phyloP scores from a whole-genome alignment of 108 stramenopile species.

The Nitzschia putrida region DNA sequence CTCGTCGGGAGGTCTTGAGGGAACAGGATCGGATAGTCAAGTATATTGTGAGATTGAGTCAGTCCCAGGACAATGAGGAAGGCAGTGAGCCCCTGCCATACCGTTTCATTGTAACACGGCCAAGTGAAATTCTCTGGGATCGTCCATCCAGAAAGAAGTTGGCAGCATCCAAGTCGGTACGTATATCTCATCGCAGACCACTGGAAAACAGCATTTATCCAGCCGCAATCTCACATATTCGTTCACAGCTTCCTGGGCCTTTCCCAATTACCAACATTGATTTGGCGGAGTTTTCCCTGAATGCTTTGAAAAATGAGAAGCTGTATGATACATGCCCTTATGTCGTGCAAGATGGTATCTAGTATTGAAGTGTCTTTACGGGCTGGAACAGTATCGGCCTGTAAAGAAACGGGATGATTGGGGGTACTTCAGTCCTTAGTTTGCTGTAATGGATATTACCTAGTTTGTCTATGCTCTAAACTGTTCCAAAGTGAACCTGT shows the following conservation, averaged over 20 bases:
- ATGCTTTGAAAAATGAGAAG: slow-evolving; percentile 47
- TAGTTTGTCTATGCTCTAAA: no score
- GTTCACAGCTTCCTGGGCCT: slow-evolving; percentile 45
- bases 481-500: no score
- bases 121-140: slow-evolving; percentile 38
- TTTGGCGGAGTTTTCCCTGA: slow-evolving; percentile 55
- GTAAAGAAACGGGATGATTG: no score
- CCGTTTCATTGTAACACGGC: slow-evolving; percentile 48
- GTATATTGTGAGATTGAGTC: slow-evolving; percentile 14
- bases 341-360: slow-evolving; percentile 46
- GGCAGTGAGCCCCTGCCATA: neutral
- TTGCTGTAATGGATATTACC: no score
- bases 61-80: slow-evolving; percentile 4
- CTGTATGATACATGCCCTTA: slow-evolving; percentile 54
- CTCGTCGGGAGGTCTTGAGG: slow-evolving; percentile 5
- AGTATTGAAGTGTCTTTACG: neutral
- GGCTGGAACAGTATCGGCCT: no score
- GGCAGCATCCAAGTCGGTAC: slow-evolving; percentile 57
- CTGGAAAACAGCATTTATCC: neutral
- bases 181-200: slow-evolving; percentile 7
- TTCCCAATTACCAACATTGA: slow-evolving; percentile 51
- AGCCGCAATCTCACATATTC: neutral
- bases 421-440: no score
- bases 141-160: slow-evolving; percentile 46
- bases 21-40: slow-evolving; percentile 46